Evolutionary conservation across 164 flowering plant species (phyloP), one percentile per base, ranked within the genome.

Genomic region (Sextonia rubra): DNA sequence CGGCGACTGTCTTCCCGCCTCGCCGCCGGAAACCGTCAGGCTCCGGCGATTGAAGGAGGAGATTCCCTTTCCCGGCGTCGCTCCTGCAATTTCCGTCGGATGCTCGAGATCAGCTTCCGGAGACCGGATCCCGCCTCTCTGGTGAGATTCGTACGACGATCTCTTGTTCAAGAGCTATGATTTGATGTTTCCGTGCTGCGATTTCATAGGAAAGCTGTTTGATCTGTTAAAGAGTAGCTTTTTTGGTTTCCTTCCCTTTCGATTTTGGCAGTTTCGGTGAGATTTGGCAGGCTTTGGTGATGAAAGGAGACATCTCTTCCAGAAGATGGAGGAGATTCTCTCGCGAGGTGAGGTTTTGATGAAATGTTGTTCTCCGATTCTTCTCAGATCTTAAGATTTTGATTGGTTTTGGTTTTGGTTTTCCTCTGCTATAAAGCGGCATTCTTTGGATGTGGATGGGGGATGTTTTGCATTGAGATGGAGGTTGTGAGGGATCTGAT

Each of bases 41-140:
- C 60, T 48, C 66, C 26, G 66, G 64, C 30, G 66, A 44, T 44
- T 29, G 65, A 61, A 32, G 66, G 73, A 69, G 72, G 72, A 69
- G 72, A 55, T 56, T 49, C 52, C 62, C 20, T 20, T 55, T 69
- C 24, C 52, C 47, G 63, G 72, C 64, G 60, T 25, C 44, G 63
- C 55, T 60, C 66, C 37, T 70, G 23, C 26, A 37, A 70, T 60
- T 60, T 18, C 30, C 29, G 58, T 22, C 20, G 4, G 60, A 11
- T 52, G 12, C 27, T 3, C 22, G 2, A 9, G 27, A 27, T 24
- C 30, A 2, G 66, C 24, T 68, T 48, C 58, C 15, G 29, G 58
- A 6, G 23, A 4, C 60, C 32, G 60, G 60, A 68, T 68, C 70
- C 26, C 12, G 11, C 30, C 12, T 44, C 17, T 27, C 30, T 26